Base-by-base conservation (phyloP, 768 basidiomycete genomes). In the Lanmaoa rubissima region DNA sequence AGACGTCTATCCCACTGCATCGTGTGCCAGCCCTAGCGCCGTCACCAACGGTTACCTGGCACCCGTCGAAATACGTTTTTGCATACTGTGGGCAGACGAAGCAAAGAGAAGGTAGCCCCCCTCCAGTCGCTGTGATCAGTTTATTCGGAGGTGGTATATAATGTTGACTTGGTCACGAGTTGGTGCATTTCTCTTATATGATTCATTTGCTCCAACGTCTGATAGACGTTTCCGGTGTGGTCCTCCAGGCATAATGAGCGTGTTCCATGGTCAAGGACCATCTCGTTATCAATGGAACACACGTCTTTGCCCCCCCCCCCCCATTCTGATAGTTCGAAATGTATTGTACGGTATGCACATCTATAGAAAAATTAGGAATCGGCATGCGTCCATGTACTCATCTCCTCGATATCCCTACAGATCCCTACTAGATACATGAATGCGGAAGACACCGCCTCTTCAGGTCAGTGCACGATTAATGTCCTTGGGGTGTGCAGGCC, bases 31-130 rank as follows among this genome's bases (percentile, higher is more conserved):
- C 88, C 3, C 75, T 87, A 7, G 86, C 84, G 5, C 78, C 88
- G 1, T 83, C 88, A n/a, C 84, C 86, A 5, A 85, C 87, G 1
- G 90, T 92, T 3, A 74, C 83, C 2, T 92, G 90, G 90, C 90
- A 92, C 69, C 90, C 90, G 5, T 88, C 86, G 7, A 88, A 84
- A 71, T 85, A 89, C 62, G 81, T 85, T n/a, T 81, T 90, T 51
- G 90, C 90, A 3, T 92, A 90, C 61, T 91, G 88, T 65, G 90
- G 89, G 3, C 88, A 90, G 63, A 88, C 84, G 4, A 86, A 84
- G 60, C 66, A 75, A 45, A 80, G 80, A 47, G 87, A 90, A 73
- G 86, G 81, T 24, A 81, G 78, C 5, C 84, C 87, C 31, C 80
- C 82, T 16, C 83, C 88, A 21, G 78, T 79, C 1, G 86, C 87